Conservation (phyloP, 2,329 filamentous ascomycete species). For the Emmonsiellopsis sp. region DNA sequence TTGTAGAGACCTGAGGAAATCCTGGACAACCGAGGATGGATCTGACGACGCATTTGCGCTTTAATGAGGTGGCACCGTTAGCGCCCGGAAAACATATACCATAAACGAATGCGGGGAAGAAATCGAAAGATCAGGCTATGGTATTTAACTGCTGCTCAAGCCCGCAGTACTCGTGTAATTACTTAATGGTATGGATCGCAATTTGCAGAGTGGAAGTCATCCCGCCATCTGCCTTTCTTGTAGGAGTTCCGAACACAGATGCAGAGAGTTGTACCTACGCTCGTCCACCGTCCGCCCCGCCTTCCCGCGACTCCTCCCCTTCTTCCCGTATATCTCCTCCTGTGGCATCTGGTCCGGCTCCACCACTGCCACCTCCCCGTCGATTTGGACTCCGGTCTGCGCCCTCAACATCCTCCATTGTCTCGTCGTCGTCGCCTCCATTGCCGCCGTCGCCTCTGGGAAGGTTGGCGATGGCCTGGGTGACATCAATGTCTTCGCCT, state of each 20-base stretch:
- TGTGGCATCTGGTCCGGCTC: slow-evolving; percentile 76
- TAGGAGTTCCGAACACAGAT: slow-evolving; percentile 1
- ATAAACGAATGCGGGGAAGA: not conserved
- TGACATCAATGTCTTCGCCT: slow-evolving; percentile 78
- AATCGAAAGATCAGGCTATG: not conserved
- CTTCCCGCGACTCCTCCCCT: slow-evolving; percentile 77
- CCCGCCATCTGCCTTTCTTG: not conserved
- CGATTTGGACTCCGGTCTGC: slow-evolving; percentile 48
- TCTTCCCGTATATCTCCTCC: slow-evolving; percentile 88
- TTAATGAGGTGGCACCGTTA: slow-evolving; percentile 30
- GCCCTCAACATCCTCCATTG: slow-evolving; percentile 68
- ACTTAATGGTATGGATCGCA: slow-evolving; percentile 9
- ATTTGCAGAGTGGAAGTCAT: not conserved
- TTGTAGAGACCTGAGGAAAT: slow-evolving; percentile 76
- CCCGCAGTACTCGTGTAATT: not conserved
- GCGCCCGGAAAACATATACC: slow-evolving; percentile 19
- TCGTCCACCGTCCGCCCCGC: slow-evolving; percentile 93
- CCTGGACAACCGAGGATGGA: slow-evolving; percentile 70
- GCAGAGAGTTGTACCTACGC: slow-evolving; percentile 72
- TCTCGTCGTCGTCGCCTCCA: slow-evolving; percentile 60
- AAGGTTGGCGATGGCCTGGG: slow-evolving; percentile 59
- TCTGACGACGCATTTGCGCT: slow-evolving; percentile 57
- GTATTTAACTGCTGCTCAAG: not conserved
- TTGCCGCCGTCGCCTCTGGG: slow-evolving; percentile 41
- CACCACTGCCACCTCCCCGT: slow-evolving; percentile 57